Base-by-base conservation (phyloP, 192 early-diverging fungal genomes). In the Rhizophagus sp. region DNA sequence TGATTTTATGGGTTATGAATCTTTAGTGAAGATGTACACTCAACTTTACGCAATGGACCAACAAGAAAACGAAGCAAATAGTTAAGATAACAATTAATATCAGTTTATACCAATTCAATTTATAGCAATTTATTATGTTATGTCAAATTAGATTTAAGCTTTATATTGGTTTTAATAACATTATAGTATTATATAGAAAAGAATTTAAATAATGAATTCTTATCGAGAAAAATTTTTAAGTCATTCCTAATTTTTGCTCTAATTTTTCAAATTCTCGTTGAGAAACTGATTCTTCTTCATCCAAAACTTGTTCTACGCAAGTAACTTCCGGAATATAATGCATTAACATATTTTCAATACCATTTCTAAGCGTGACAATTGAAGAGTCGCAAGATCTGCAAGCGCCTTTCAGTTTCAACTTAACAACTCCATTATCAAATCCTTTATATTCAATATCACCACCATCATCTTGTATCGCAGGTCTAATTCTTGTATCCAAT, bases 311-410 rank as follows among this genome's bases (percentile, higher is more conserved):
- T 79, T 97, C 95, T 0, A 96, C 94, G 8, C 88, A 79, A 8
- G 91, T 88, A 24, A 99, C 95, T 78, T 99, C 98, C 0, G 97
- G 97, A 76, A 99, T 92, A 76, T 99, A 99, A 84, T 99, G 97
- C 91, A 95, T 96, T 75, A 99, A 86, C 98, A 99, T 99, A 70
- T 96, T 98, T 84, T 99, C 98, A 64, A 99, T 98, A 0, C 98
- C 98, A 81, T 98, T 98, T 89, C 98, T 99, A 34, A 99, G 88
- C 0, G 97, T 99, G 11, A 99, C 91, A 0, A 92, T 88, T 44
- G 94, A 93, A 6, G 91, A 93, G 44, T 96, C 93, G 80, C 98
- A 99, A 15, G 96, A 95, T 69, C 97, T 85, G 85, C 98, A 99
- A n/a, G 95, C 93, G 13, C 98, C 98, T 78, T 94, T 95, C 70